Percentiles rank a stretch among this genome's conserved stretches.
Evolutionary conservation across 2,329 filamentous ascomycete genomes (phyloP).

Genomic region (Colletotrichum camelliae): DNA sequence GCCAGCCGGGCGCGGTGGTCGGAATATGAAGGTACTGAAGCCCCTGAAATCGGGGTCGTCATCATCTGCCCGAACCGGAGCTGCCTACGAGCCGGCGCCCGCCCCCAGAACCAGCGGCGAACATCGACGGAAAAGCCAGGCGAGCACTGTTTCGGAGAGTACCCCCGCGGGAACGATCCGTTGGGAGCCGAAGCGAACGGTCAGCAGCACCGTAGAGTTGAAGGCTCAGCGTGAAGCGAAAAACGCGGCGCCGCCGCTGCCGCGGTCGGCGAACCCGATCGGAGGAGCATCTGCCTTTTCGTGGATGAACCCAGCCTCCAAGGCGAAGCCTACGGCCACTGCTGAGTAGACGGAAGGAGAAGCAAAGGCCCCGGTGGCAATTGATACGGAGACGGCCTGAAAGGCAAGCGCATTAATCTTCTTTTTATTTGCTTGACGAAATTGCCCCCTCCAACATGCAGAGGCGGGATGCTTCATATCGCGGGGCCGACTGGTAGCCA

Average conservation of each 20-base stretch:
- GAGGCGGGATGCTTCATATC: constrained; percentile 8
- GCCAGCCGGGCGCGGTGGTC: constrained; percentile 64
- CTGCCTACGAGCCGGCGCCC: constrained; percentile 57
- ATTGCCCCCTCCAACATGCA: not conserved
- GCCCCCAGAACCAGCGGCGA: constrained; percentile 52
- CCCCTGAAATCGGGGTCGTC: constrained; percentile 68
- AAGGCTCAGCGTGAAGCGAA: constrained; percentile 31
- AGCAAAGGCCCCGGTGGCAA: constrained; percentile 9
- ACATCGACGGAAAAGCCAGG: constrained; percentile 60
- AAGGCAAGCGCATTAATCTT: constrained; percentile 10
- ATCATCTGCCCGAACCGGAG: constrained; percentile 53
- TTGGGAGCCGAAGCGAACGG: constrained; percentile 61
- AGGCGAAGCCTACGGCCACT: constrained; percentile 43
- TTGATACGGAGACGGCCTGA: not conserved
- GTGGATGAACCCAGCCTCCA: constrained; percentile 74
- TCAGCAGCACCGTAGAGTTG: constrained; percentile 38
- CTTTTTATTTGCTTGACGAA: constrained; percentile 15
- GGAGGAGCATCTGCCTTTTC: constrained; percentile 93
- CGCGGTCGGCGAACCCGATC: constrained; percentile 78
- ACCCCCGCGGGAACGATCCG: constrained; percentile 51
- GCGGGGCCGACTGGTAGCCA: constrained; percentile 4
- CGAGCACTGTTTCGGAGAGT: constrained; percentile 53
- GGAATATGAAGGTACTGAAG: constrained; percentile 90
- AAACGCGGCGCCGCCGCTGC: constrained; percentile 43
- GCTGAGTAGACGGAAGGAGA: constrained; percentile 16